Evolutionary conservation across 257 asterid species (phyloP).

Genomic region (Rehmannia glutinosa): DNA sequence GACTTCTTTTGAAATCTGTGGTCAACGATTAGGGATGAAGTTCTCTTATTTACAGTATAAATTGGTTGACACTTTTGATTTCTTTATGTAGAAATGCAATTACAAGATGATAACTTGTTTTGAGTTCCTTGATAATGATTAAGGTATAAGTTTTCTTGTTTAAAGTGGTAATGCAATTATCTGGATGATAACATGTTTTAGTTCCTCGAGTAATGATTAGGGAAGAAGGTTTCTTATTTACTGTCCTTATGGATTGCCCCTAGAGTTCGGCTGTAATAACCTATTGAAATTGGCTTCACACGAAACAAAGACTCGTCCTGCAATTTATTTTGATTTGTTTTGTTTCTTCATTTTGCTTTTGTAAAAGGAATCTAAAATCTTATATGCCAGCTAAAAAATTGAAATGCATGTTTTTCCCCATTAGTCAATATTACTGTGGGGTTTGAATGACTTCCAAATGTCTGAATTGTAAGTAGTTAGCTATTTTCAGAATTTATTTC

Average conservation of each 20-base stretch:
- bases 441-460: slow-evolving; percentile 5
- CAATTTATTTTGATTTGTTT: background rate
- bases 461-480: background rate
- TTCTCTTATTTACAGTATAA: background rate
- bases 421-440: background rate
- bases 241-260: background rate
- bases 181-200: background rate
- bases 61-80: slow-evolving; percentile 1
- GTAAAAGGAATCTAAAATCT: slow-evolving; percentile 1
- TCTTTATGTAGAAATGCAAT: background rate
- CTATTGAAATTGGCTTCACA: slow-evolving; percentile 7
- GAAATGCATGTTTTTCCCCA: background rate
- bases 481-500: background rate
- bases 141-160: background rate
- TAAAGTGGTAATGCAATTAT: background rate
- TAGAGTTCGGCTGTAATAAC: background rate
- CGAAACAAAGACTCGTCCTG: background rate
- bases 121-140: slow-evolving; percentile 4
- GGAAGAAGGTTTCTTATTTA: background rate
- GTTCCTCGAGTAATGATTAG: background rate
- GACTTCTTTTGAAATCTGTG: background rate
- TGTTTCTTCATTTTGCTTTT: background rate
- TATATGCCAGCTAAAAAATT: background rate
- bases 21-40: background rate
- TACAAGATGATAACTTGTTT: background rate